Conservation (phyloP, 225 moss, liverwort and hornwort species). For the Neckera pumila region DNA sequence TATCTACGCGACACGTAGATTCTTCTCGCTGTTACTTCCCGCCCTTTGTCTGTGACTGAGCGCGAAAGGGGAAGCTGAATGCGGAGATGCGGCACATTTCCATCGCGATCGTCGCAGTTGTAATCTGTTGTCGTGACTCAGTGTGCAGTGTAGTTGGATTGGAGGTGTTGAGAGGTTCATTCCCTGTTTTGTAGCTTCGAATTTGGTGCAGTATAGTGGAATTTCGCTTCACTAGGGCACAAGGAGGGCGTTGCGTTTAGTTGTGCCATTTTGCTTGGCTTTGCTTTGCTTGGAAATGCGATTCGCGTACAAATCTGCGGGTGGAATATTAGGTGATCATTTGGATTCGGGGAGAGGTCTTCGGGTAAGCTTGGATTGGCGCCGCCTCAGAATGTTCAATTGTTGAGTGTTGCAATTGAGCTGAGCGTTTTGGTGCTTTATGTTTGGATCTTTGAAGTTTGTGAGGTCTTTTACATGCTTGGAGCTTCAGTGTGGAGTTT, state of each 20-base stretch:
- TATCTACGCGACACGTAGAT: accelerated
- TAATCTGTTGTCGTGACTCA: neutral
- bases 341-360: neutral
- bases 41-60: neutral
- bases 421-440: neutral
- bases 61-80: neutral
- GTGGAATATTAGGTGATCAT: neutral
- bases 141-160: neutral
- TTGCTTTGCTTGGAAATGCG: neutral
- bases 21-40: neutral
- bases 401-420: neutral
- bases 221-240: constrained; percentile 1
- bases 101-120: neutral
- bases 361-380: neutral
- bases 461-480: neutral
- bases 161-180: neutral
- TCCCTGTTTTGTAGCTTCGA: neutral
- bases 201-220: neutral
- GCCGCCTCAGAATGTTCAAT: neutral
- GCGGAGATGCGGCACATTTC: neutral
- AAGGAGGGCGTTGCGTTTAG: neutral
- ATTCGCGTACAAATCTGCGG: neutral
- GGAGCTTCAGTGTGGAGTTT: neutral
- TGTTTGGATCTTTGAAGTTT: neutral
- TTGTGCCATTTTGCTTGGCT: neutral